Base-by-base conservation (phyloP, 2,329 filamentous ascomycete genomes). In the Chaetomium sp. region DNA sequence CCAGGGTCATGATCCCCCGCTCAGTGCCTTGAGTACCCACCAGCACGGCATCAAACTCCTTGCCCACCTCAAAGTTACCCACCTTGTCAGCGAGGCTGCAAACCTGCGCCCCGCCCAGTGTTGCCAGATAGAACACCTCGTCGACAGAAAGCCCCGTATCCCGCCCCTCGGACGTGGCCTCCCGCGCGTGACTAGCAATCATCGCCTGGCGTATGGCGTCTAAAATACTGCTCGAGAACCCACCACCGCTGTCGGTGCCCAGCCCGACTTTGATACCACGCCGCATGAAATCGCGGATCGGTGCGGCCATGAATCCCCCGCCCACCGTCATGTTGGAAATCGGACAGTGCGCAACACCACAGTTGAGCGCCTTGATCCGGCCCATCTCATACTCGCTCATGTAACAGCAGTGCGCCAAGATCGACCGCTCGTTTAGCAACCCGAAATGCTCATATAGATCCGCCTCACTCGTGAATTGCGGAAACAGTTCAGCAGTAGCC, bases 341-440 rank as follows among this genome's bases (percentile, higher is more conserved):
- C 0, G 84, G 84, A 56, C 84, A 87, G 63, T 87, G 84, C 0
- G 83, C 81, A 1, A 87, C 73, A 14, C 83, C 82, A 59, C 82
- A 85, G 0, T 69, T 68, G 7, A 81, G 69, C 7, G 70, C 66
- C 11, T 67, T 61, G 1, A 87, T 61, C 5, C 72, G 70, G 0
- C 67, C 59, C 47, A 79, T 75, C 66, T 88, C 85, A 35, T 78
- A 72, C 2, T 80, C 76, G 5, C 72, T 76, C 69, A 86, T 79
- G 64, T 81, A 77, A 54, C 81, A 86, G 69, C 84, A 86, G 64
- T 88, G 85, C 0, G 85, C 85, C 0, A 88, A 76, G 54, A 88
- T 85, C 0, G 79, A 77, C 7, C 79, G 75, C 3, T 69, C 58
- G 1, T 71, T 77, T 5, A 88, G 71, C 4, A 88, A 68, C 0